Evolutionary conservation across 805 yeast genomes (phyloP), one percentile per base, ranked within the genome.

Genomic region (Torulaspora indica): DNA sequence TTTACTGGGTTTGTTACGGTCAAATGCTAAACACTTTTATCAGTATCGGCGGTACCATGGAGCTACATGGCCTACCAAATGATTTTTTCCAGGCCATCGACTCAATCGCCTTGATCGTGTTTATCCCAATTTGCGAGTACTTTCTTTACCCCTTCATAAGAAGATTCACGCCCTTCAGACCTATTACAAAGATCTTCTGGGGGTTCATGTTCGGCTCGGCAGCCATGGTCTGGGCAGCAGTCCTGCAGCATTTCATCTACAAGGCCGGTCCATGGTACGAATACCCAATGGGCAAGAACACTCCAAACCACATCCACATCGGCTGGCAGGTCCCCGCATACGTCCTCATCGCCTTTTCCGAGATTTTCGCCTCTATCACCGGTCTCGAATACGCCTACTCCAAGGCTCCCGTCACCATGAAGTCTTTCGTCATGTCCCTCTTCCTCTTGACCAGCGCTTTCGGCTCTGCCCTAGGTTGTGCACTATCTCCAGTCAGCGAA

Each of bases 321-420:
- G 86, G 85, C 52, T 70, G 79, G 48, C 90, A 84, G 68, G 71
- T 75, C 42, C 66, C 71, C 13, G 83, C 88, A 3, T 85, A 85
- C 64, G 74, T 82, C 34, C 67, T 85, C 51, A 79, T 82, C 64
- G 91, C 85, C 9, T 61, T 82, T 42, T 78, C 89, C 13, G 95
- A 85, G 66, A 84, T 85, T 52, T 76, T 85, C 54, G 89, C 90
- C 25, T 81, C 85, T 42, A 77, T 84, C 55, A 84, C 93, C 17
- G 93, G 91, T 55, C 75, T 82, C 54, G 93, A 85, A 68, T 84
- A 82, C 60, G 95, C 95, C 14, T 85, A 82, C 68, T 79, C 89
- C 22, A 82, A 85, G 69, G 91, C 93, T 5, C 93, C 93, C 33
- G 74, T 73, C 7, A 67, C 75, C 32, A 68, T 69, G 72, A 71